Evolutionary conservation across 2,329 filamentous ascomycete species (phyloP), one percentile per base, ranked within the genome.

Genomic region (Talaromyces sp.): DNA sequence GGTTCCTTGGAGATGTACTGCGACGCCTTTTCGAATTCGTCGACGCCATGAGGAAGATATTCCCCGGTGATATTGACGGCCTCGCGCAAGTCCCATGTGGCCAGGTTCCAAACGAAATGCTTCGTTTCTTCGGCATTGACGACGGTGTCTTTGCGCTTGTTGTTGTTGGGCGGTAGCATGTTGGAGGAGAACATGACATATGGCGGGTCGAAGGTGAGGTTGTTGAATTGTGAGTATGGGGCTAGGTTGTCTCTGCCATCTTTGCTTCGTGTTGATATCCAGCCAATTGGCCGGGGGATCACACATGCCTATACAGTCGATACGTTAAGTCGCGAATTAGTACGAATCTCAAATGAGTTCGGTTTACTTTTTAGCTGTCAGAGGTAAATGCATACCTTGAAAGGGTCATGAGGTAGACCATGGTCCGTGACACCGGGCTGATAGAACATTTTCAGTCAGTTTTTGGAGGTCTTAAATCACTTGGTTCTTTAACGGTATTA

Each of bases 121-220:
- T 85, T 84, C 0, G 84, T 86, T 5, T 77, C 69, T 72, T 88
- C 85, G 68, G 78, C 83, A 72, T 88, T 88, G 69, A 77, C 73
- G 36, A 85, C 84, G 0, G 82, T 86, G 74, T 88, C 85, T 72
- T 88, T 88, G 65, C 83, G 82, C 0, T 69, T 61, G 2, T 71
- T 72, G 8, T 74, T 68, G 0, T 51, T 2, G 15, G 47, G 47
- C 6, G 80, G 75, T 0, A 82, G 85, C 72, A 87, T 84, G 74
- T 88, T 88, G 2, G 83, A 81, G 38, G 78, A 79, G 80, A 89
- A 88, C 82, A 88, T 86, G 31, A 88, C 82, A 70, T 86, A 87
- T 0, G 86, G 86, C 0, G 86, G 86, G 71, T 87, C 85, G 74
- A 87, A 88, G 36, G 84, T 87, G 0, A 88, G 80, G 68, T 88